Conservation (phyloP, 495 filamentous ascomycete species). For the Aspergillus bridgeri region DNA sequence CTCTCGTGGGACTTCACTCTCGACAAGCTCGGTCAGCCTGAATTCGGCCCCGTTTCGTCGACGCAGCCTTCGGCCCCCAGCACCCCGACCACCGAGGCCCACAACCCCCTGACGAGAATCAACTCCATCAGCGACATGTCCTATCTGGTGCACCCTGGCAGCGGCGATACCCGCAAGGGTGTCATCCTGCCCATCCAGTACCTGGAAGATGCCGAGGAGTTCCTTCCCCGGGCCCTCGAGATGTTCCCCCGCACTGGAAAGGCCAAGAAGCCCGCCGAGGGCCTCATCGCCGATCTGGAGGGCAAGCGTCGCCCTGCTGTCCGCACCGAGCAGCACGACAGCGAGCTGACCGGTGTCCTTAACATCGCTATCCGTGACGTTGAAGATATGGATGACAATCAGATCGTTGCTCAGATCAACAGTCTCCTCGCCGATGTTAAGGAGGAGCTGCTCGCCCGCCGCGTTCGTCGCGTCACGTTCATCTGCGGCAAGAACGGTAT, state of each 20-base stretch:
- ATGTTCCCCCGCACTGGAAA: constrained; percentile 60
- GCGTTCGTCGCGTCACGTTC: constrained; percentile 88
- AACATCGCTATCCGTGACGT: constrained; percentile 91
- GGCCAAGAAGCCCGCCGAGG: constrained; percentile 35
- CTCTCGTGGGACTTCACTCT: constrained; percentile 95
- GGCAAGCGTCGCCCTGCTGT: constrained; percentile 62
- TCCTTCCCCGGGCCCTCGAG: constrained; percentile 76
- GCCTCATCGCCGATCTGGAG: constrained; percentile 68
- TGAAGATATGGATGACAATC: constrained; percentile 79
- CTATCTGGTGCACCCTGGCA: constrained; percentile 65
- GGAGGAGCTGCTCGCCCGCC: constrained; percentile 73
- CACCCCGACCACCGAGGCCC: constrained; percentile 62
- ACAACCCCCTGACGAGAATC: constrained; percentile 70
- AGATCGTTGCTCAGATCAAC: constrained; percentile 71
- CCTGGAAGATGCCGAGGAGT: constrained; percentile 88
- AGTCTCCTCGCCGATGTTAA: constrained; percentile 76
- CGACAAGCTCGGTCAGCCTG: constrained; percentile 83
- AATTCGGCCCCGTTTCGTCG: constrained; percentile 76
- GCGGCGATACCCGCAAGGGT: constrained; percentile 81
- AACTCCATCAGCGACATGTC: constrained; percentile 96
- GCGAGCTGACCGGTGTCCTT: constrained; percentile 83
- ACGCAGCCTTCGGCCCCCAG: constrained; percentile 78
- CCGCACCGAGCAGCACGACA: constrained; percentile 54
- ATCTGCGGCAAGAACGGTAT: constrained; percentile 94
- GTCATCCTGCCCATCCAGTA: constrained; percentile 91